Evolutionary conservation across 2,329 filamentous ascomycete genomes (phyloP), one percentile per base, ranked within the genome.

Genomic region (Xenosphaeropsis pyriputrescens): DNA sequence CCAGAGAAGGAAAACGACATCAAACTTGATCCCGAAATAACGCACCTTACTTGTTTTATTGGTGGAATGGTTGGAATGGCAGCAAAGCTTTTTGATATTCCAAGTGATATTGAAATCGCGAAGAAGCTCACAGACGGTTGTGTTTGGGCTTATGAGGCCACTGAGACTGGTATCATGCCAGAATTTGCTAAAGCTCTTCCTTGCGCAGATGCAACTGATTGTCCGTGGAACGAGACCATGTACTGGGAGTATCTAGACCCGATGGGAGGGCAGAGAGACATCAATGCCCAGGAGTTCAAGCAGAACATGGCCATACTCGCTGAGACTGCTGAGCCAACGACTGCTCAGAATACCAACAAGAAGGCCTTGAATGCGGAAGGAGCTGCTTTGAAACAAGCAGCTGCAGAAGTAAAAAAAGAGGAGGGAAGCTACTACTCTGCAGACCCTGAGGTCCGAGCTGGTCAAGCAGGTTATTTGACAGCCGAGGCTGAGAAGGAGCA

Each of bases 21-120:
- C 18, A 46, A 40, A 56, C 42, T 53, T 18, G 61, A 33, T 29
- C 38, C 47, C 12, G 53, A 56, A 29, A 42, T 53, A 14, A 67
- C 70, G 0, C 73, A 80, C 50, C 59, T 81, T 37, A 75, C 74
- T 4, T 83, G 78, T 51, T 82, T 82, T 53, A 60, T 79, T 29
- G 78, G 78, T 26, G 78, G 76, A 48, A 82, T 82, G 78, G 73
- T 79, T 41, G 77, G 67, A 7, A 60, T 82, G 47, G 73, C 70
- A 22, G 72, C 72, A 32, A 75, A 73, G 50, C 67, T 80, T 31
- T 79, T 80, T 43, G 62, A 64, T 7, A 58, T 65, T 2, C 63
- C 67, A 2, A 63, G 68, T 17, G 75, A 82, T 48, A 58, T 82
- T n/a, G 71, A 76, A 46, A 64, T 73, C 18, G 78, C 67, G 16